Evolutionary conservation across 2,329 filamentous ascomycete genomes (phyloP), one percentile per base, ranked within the genome.

Genomic region (Hypoxylon sp.): DNA sequence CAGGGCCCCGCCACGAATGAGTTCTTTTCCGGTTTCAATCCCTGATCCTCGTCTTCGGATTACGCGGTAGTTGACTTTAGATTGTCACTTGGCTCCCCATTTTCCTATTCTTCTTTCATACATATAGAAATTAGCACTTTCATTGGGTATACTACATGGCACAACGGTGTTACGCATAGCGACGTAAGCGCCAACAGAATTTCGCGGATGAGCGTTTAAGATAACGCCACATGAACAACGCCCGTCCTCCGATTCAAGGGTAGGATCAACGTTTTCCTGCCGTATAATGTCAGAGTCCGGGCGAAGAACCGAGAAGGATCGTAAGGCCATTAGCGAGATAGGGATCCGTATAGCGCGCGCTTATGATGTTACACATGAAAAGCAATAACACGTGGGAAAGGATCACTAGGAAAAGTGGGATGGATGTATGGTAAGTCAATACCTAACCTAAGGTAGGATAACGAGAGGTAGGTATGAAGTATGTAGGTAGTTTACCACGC

Each of bases 1-100:
- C 15, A 19, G 2, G n/a, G 39, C n/a, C 39, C 39, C 39, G 39
- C 39, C 39, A 19, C 39, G 15, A 42, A 15, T 15, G 13, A n/a
- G 37, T 39, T 37, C 11, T 13, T 55, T 56, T 27, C 19, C 46
- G 37, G n/a, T 6, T 29, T 15, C 15, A 50, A 66, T 19, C 57
- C 63, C 47, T 62, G 53, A 52, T 53, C 52, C 37, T 32, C 47
- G 52, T 39, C 48, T 39, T 37, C n/a, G 51, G 51, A 60, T 60
- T 60, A 54, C 62, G 55, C 52, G 32, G 51, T 50, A 44, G 42
- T 56, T 17, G 42, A 55, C 17, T 21, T 42, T 35, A 29, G 42
- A 56, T 35, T 19, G 44, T 56, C 37, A 29, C 17, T 35, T 5
- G 32, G 8, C n/a, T 51, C 21, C 8, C 21, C 21, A 19, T 47